Evolutionary conservation across 164 flowering plant species (phyloP), one percentile per base, ranked within the genome.

Genomic region (Liquidambar formosana): DNA sequence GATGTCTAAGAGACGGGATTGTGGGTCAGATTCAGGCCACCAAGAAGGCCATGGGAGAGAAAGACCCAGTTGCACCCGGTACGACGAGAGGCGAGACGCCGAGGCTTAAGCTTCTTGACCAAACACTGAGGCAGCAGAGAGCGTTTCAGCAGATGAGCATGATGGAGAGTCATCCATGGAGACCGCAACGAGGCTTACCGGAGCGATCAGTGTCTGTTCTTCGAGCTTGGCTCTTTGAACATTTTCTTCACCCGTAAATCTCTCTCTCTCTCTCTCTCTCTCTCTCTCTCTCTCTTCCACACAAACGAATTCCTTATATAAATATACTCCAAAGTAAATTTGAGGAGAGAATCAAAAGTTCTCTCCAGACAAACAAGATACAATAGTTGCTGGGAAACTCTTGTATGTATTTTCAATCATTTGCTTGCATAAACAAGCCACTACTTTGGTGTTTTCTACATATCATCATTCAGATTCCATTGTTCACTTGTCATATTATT

Each of bases 181-280:
- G 99, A 49, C 99, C 99, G 14, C 99, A 95, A 68, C 83, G 99
- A 23, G 99, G 99, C 64, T 78, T 95, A 4, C 99, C 99, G 0
- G 99, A 96, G 66, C 72, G 96, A 68, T 90, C 99, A 0, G 98
- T 96, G 2, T 87, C 97, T 2, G 84, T 93, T 71, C 99, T 95
- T 57, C 93, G 99, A 2, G 97, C 97, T 77, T 95, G 99, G 99
- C 87, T 95, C 26, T 93, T 93, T 61, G 99, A 93, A 68, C 97
- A 96, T 67, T 96, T 96, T 71, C 94, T 96, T 52, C 97, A 96
- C 79, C 99, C 99, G 99, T 96, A 88, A 81, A 56, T 66, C 44
- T 67, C 70, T 67, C 69, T 64, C 74, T 71, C 74, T 66, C 65
- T 69, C 64, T 11, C 23, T 28, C 41, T 57, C 47, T 38, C 25